Evolutionary conservation across 495 filamentous ascomycete species (phyloP), one percentile per base, ranked within the genome.

Genomic region (Xylaria bambusicola): DNA sequence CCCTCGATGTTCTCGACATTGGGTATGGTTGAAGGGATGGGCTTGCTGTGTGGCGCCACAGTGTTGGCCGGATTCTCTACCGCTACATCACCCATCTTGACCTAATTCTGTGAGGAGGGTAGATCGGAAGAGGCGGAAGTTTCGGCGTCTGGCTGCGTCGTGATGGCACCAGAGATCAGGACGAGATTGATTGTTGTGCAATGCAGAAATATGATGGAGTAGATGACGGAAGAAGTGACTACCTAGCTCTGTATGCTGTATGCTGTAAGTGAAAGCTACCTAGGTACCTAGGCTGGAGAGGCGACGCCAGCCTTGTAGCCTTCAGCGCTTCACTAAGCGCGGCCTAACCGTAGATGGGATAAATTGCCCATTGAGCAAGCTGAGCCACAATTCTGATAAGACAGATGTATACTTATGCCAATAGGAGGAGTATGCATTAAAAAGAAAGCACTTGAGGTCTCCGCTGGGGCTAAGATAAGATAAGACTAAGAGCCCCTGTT

Each of bases 1-100:
- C 90, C 92, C 71, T 96, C 92, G 47, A 95, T 83, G 42, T 85
- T 86, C 71, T 96, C 93, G 74, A 96, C 86, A 75, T 91, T 97
- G 36, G 90, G 87, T 68, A 97, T 92, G 62, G 85, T 86, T 52
- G 94, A 89, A n/a, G 87, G 86, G 68, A 82, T 77, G 66, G 84
- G 83, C 79, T 90, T 93, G 78, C 86, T 88, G 72, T 89, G 87
- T 66, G 88, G 85, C 69, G 85, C 83, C 67, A 87, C 76, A 67
- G 75, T 81, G 81, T 86, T 89, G 71, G 83, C 79, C 63, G 89
- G 85, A 74, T 82, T 92, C 75, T 95, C 90, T 65, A 95, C 86
- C 67, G 85, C 80, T 65, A 91, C 84, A 77, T 94, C 91, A 70
- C 84, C 92, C 92, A 96, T 93, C 66, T 63, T 85, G 68, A 58